Percentiles rank a stretch among this genome's conserved stretches.
phyloP scores from a whole-genome alignment of 352 stramenopile species.

The Thraustochytrium striatum region DNA sequence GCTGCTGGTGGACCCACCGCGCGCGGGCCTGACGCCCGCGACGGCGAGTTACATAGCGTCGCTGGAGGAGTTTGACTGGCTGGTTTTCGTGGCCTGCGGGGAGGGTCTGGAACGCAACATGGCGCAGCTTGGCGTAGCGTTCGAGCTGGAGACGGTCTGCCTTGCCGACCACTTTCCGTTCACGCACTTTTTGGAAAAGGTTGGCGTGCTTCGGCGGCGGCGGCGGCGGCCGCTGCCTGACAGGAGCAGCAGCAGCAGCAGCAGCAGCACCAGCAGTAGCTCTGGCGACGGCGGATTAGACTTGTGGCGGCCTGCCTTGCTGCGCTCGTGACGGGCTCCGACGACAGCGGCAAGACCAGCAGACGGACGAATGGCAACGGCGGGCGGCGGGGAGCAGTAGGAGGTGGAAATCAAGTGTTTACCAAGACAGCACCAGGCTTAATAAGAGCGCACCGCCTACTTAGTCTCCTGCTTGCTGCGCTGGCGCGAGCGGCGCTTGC shows the following conservation, averaged over 20 bases:
- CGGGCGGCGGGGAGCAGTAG: too few relatives aligned
- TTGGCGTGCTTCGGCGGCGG: conserved; percentile 8
- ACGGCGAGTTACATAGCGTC: conserved; percentile 1
- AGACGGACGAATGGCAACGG: too few relatives aligned
- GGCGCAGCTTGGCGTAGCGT: not conserved
- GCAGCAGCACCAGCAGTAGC: too few relatives aligned
- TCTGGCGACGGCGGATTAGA: too few relatives aligned
- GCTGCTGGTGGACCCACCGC: conserved; percentile 49
- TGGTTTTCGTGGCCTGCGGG: conserved; percentile 35
- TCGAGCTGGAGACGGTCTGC: conserved; percentile 40
- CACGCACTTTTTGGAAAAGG: conserved; percentile 50
- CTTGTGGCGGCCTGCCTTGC: too few relatives aligned
- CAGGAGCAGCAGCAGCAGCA: too few relatives aligned
- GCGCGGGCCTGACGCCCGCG: conserved; percentile 34
- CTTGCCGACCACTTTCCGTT: conserved; percentile 51
- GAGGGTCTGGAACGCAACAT: conserved; percentile 31
- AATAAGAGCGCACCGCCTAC: too few relatives aligned
- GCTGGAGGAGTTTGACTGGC: conserved; percentile 16
- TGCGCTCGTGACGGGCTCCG: too few relatives aligned
- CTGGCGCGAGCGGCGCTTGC: conserved; percentile 28
- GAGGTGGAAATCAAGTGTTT: too few relatives aligned
- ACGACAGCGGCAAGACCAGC: too few relatives aligned
- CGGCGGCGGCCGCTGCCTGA: too few relatives aligned
- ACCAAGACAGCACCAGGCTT: too few relatives aligned
- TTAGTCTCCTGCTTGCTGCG: conserved; percentile 14